Conservation (phyloP, 2,329 filamentous ascomycete genomes). For the Phyllosticta citriasiana region DNA sequence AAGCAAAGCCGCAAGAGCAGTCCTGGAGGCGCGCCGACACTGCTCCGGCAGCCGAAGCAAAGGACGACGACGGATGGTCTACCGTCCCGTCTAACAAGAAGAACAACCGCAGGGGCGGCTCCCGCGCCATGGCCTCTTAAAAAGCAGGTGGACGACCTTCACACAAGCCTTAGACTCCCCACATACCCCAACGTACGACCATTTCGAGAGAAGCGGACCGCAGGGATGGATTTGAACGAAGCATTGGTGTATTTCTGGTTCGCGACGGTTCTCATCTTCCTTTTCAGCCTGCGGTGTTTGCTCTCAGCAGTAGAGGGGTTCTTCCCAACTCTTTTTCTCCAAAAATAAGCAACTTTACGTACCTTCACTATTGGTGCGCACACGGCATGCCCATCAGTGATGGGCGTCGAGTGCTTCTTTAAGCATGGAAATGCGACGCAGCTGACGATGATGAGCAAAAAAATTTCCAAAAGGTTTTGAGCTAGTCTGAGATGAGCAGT, state of each 20-base stretch:
- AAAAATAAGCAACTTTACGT: constrained; percentile 8
- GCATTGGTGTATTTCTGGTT: constrained; percentile 8
- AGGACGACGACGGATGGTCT: constrained; percentile 45
- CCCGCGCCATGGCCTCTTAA: constrained; percentile 40
- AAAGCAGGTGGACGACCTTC: neutral
- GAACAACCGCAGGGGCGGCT: constrained; percentile 30
- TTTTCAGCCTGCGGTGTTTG: constrained; percentile 8
- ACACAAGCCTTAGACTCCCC: constrained; percentile 3
- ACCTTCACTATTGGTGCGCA: neutral
- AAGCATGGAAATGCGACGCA: neutral
- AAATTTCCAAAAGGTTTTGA: neutral
- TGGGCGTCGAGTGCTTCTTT: neutral
- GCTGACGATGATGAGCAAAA: neutral
- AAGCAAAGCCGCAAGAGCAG: constrained; percentile 31
- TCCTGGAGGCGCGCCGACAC: constrained; percentile 31
- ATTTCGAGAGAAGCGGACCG: neutral
- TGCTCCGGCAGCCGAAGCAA: constrained; percentile 22
- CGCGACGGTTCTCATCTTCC: constrained; percentile 4
- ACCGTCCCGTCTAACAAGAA: constrained; percentile 40
- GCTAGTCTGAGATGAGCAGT: neutral
- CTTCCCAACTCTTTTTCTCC: constrained; percentile 7
- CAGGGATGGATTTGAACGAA: constrained; percentile 6
- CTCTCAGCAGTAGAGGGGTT: constrained; percentile 7
- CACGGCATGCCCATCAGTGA: constrained; percentile 1
- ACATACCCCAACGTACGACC: constrained; percentile 7